Conservation (phyloP, 306 rosid genomes). For the Glycine latifolia region DNA sequence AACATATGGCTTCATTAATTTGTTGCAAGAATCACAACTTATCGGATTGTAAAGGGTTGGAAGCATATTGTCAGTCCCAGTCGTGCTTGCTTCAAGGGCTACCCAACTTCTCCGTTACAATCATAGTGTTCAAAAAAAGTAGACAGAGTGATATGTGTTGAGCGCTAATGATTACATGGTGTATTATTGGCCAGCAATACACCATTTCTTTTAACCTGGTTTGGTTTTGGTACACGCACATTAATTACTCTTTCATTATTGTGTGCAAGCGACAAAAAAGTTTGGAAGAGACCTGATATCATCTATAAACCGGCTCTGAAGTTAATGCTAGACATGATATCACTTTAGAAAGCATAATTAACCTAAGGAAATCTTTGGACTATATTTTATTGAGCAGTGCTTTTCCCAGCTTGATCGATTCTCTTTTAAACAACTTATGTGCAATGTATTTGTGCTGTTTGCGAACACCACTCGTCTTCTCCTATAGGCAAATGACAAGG, state of each 20-base stretch:
- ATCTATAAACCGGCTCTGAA: not conserved
- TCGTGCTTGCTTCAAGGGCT: slow-evolving; percentile 42
- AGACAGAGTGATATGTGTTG: slow-evolving; percentile 30
- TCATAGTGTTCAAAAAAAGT: slow-evolving; percentile 42
- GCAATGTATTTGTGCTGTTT: not conserved
- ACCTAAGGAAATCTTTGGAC: not conserved
- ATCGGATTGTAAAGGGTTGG: not conserved
- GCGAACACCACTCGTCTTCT: not conserved
- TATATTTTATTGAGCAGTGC: not conserved
- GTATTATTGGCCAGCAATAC: not conserved
- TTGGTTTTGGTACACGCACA: not conserved
- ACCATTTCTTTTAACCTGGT: not conserved
- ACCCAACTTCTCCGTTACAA: slow-evolving; percentile 40
- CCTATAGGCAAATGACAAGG: no score
- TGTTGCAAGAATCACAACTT: not conserved
- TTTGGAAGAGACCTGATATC: not conserved
- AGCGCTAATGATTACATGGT: slow-evolving; percentile 34
- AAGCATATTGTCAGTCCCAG: slow-evolving; percentile 11
- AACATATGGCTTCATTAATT: slow-evolving; percentile 13
- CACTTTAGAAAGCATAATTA: not conserved
- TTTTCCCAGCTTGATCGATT: not conserved
- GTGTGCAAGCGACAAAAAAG: not conserved
- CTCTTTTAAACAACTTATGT: not conserved
- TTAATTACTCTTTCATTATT: not conserved
- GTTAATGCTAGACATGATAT: slow-evolving; percentile 4